phyloP scores from a whole-genome alignment of 176 grass and related monocot species.

The Miscanthus lutarioriparius region DNA sequence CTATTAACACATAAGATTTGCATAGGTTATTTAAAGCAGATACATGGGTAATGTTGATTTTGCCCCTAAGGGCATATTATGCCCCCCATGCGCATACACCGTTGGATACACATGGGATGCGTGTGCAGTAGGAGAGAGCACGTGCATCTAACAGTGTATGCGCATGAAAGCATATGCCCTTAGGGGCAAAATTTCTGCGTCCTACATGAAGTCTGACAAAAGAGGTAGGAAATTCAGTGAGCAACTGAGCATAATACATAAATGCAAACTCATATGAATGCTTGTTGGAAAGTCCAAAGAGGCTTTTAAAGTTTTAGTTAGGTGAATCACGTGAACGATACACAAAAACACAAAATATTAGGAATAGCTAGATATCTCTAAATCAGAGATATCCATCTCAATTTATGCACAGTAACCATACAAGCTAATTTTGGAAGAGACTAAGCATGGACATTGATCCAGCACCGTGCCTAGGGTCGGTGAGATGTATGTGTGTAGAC shows the following conservation, averaged over 20 bases:
- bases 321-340: neutral
- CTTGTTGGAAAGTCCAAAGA: neutral
- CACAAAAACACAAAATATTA: neutral
- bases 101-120: too few relatives aligned
- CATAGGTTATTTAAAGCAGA: neutral
- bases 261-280: neutral
- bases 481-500: neutral
- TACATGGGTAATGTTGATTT: too few relatives aligned
- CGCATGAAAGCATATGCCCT: too few relatives aligned
- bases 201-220: neutral
- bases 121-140: too few relatives aligned
- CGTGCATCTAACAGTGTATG: too few relatives aligned
- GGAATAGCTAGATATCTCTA: neutral
- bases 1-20: neutral
- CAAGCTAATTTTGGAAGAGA: neutral
- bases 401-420: neutral
- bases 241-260: neutral
- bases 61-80: too few relatives aligned
- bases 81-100: too few relatives aligned
- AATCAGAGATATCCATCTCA: neutral
- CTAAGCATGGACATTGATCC: neutral
- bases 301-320: neutral
- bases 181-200: too few relatives aligned
- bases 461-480: neutral
- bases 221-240: neutral